phyloP scores from a whole-genome alignment of 2,329 filamentous ascomycete species.

The Fusarium tanahbumbuense region DNA sequence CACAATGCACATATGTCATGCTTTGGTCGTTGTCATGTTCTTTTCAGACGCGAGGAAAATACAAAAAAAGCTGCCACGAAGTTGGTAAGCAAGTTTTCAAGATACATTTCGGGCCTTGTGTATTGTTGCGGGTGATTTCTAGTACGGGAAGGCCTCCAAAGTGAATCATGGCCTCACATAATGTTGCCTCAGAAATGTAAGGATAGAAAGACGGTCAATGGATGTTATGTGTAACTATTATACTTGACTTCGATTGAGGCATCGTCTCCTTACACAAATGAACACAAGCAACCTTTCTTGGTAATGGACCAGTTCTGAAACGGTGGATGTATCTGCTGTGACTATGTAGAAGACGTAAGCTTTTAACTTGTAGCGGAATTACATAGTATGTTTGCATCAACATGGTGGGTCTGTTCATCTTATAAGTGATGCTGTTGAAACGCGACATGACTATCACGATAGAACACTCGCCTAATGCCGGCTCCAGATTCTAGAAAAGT shows the following conservation, averaged over 20 bases:
- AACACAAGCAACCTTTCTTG: conserved; percentile 18
- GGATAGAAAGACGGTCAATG: conserved; percentile 2
- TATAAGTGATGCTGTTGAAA: background rate
- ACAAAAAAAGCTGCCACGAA: conserved; percentile 23
- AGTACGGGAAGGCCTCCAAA: background rate
- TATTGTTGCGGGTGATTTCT: background rate
- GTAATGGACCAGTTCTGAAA: conserved; percentile 6
- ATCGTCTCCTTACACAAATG: conserved; percentile 12
- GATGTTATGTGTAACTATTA: conserved; percentile 22
- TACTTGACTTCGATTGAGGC: conserved; percentile 10
- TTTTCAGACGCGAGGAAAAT: conserved; percentile 32
- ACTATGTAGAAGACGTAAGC: conserved; percentile 8
- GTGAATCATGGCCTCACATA: background rate
- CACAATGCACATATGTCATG: conserved; percentile 36
- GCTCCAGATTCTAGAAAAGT: background rate
- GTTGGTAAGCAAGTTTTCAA: conserved; percentile 13
- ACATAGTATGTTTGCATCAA: background rate
- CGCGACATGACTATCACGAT: background rate
- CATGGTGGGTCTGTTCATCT: background rate
- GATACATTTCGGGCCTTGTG: background rate
- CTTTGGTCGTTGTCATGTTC: conserved; percentile 31
- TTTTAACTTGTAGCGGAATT: background rate
- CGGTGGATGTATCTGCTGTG: conserved; percentile 10
- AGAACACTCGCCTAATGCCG: background rate
- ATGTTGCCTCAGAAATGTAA: background rate